Conservation (phyloP, 1,284 basidiomycete genomes). For the Papiliotrema flavescens region DNA sequence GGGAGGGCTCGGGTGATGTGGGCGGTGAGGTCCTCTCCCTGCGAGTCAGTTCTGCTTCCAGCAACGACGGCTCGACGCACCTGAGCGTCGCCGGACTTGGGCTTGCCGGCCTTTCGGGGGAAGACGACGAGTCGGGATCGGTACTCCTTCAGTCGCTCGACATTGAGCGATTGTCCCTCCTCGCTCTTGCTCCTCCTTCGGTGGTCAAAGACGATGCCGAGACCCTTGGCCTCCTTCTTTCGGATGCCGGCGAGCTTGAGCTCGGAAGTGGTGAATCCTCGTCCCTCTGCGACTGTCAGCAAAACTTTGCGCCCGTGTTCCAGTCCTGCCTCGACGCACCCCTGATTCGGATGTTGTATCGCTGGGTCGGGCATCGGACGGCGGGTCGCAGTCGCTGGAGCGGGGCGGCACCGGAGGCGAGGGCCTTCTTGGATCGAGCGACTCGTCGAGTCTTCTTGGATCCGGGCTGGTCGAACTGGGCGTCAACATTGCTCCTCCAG, state of each 20-base stretch:
- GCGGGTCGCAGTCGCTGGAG: constrained; percentile 90
- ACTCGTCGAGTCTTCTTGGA: constrained; percentile 94
- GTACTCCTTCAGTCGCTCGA: constrained; percentile 93
- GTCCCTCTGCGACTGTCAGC: constrained; percentile 62
- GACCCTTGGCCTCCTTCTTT: constrained; percentile 85
- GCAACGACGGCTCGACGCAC: constrained; percentile 55
- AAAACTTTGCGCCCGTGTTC: background rate
- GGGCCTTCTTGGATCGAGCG: constrained; percentile 88
- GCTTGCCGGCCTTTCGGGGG: constrained; percentile 92
- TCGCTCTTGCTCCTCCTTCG: constrained; percentile 94
- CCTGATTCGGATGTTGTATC: constrained; percentile 98
- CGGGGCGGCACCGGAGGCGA: constrained; percentile 87
- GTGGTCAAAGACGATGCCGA: constrained; percentile 97
- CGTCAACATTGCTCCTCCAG: background rate
- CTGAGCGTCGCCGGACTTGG: constrained; percentile 89
- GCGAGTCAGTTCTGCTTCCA: constrained; percentile 5
- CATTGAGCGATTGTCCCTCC: constrained; percentile 94
- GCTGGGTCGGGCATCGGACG: constrained; percentile 92
- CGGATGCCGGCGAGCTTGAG: constrained; percentile 95
- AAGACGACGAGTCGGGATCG: constrained; percentile 75
- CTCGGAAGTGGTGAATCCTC: constrained; percentile 93
- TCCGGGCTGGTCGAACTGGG: constrained; percentile 99
- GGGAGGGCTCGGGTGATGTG: constrained; percentile 69
- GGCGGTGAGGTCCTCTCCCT: constrained; percentile 82
- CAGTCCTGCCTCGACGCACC: constrained; percentile 25